Base-by-base conservation (phyloP, 2,329 filamentous ascomycete species). In the Ceratocystiopsis sp. region DNA sequence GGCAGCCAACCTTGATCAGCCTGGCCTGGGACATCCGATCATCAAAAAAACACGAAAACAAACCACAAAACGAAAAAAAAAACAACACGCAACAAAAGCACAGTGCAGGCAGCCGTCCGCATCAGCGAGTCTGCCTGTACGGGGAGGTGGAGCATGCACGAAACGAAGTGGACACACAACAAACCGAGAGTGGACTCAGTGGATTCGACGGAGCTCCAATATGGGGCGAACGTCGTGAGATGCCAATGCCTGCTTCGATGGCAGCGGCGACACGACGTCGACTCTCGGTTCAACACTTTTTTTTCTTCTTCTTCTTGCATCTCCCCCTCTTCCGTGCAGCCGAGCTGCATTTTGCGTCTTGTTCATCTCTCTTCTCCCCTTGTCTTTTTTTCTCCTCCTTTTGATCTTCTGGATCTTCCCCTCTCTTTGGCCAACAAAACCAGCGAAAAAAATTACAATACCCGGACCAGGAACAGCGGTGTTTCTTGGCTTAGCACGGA, bases 21-120 rank as follows among this genome's bases (percentile, higher is more conserved):
- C 63, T 67, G 69, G 66, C 66, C 64, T 60, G 62, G 38, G 59
- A 63, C 66, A 60, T 21, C 61, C 59, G 60, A 55, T 57, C 11
- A 42, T 36, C 35, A 38, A 21, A 35, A 35, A 39, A 42, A 19
- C 32, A 37, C 40, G 38, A 35, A 40, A 38, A 29, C 21, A 41
- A 35, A 7, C 19, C 5, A 15, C 12, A 14, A 34, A 13, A 8
- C 33, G 12, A 15, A 8, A 34, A 19, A 21, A 58, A 57, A 61
- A 64, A 61, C 61, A 68, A 39, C n/a, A n/a, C n/a, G 67, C 61
- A 58, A 65, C 57, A 50, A 4, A 18, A 33, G 14, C 18, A 25
- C 38, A 32, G 13, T 21, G 38, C 38, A 53, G 43, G 48, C 46
- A 55, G 49, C 19, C 33, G 35, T 25, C 18, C 13, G 16, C 16